phyloP scores from a whole-genome alignment of 768 basidiomycete species.

The Russula griseocarnosa region DNA sequence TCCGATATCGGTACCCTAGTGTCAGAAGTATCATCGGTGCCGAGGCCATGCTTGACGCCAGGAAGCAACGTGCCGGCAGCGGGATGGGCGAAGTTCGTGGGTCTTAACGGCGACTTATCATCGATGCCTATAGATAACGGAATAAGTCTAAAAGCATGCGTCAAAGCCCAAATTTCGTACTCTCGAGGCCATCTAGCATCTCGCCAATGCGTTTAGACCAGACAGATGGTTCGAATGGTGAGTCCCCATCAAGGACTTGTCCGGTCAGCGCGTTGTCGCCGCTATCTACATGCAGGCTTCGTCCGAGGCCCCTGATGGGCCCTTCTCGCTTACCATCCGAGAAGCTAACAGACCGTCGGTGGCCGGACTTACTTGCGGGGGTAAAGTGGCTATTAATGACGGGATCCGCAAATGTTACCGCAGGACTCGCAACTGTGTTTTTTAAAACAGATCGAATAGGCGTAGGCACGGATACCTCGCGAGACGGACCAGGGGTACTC shows the following conservation, averaged over 20 bases:
- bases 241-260: slow-evolving; percentile 24
- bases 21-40: slow-evolving; percentile 31
- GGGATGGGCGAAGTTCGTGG: slow-evolving; percentile 43
- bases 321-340: slow-evolving; percentile 91
- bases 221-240: slow-evolving; percentile 50
- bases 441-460: slow-evolving; percentile 42
- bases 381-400: slow-evolving; percentile 49
- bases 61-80: slow-evolving; percentile 41
- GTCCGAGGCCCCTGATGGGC: slow-evolving; percentile 66
- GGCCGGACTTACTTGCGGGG: slow-evolving; percentile 47
- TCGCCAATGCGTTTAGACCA: slow-evolving; percentile 78
- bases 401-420: slow-evolving; percentile 53
- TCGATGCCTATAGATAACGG: slow-evolving; percentile 34
- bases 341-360: slow-evolving; percentile 91
- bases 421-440: slow-evolving; percentile 49
- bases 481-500: slow-evolving; percentile 15
- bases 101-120: slow-evolving; percentile 54
- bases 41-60: slow-evolving; percentile 36
- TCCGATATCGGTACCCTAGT: slow-evolving; percentile 23
- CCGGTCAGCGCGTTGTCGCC: slow-evolving; percentile 31
- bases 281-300: slow-evolving; percentile 40
- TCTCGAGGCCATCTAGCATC: slow-evolving; percentile 71
- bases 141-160: neutral
- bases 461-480: slow-evolving; percentile 34
- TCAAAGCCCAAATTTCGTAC: slow-evolving; percentile 37